Conservation (phyloP, 306 rosid species). For the Lupinus albus region DNA sequence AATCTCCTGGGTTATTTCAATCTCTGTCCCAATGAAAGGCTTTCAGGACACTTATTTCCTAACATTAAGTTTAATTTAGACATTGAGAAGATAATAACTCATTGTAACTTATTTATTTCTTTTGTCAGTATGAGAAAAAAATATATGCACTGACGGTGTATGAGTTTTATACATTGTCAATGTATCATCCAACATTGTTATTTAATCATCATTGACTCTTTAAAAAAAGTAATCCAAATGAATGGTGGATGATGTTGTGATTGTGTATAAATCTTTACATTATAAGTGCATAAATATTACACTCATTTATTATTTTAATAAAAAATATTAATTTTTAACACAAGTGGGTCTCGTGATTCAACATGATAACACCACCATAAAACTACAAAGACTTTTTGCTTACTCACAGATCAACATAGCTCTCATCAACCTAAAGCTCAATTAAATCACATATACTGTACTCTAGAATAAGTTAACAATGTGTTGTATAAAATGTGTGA, state of each 20-base stretch:
- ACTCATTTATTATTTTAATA: too few species aligned
- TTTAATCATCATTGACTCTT: too few species aligned
- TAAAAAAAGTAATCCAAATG: too few species aligned
- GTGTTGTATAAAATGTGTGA: constrained; percentile 17
- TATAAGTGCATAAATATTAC: too few species aligned
- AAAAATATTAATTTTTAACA: neutral
- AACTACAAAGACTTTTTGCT: neutral
- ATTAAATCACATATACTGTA: constrained; percentile 16
- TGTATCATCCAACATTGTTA: too few species aligned
- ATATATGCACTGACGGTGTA: too few species aligned
- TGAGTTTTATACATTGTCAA: too few species aligned
- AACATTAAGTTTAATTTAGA: too few species aligned
- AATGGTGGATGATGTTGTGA: too few species aligned
- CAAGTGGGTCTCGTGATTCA: neutral
- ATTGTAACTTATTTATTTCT: neutral
- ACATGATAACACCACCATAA: constrained; percentile 18
- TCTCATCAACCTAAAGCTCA: constrained; percentile 46
- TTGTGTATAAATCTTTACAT: too few species aligned
- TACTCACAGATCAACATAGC: constrained; percentile 45
- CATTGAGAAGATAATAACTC: neutral
- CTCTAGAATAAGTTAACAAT: neutral
- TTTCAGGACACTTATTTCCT: neutral
- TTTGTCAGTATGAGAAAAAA: neutral
- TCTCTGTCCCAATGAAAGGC: neutral
- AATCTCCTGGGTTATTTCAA: neutral